phyloP scores from a whole-genome alignment of 2,329 filamentous ascomycete species.

The Diatrype stigma region DNA sequence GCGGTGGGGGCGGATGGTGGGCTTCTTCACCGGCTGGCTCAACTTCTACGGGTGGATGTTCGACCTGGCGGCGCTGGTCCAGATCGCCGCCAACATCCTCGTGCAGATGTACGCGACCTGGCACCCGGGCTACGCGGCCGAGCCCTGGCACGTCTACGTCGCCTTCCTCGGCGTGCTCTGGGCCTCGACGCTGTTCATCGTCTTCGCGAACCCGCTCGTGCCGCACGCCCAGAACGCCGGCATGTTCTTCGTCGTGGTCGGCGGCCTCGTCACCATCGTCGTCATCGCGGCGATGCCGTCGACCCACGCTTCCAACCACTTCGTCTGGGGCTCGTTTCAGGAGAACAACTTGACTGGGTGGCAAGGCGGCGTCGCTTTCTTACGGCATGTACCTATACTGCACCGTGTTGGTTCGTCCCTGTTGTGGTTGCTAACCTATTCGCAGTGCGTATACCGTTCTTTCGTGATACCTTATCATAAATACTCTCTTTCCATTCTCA shows the following conservation, averaged over 20 bases:
- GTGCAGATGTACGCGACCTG: slow-evolving; percentile 59
- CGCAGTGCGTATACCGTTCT: too few relatives aligned
- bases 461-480: too few relatives aligned
- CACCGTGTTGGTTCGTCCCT: too few relatives aligned
- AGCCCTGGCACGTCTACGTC: slow-evolving; percentile 58
- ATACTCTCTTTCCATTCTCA: too few relatives aligned
- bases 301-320: slow-evolving; percentile 44
- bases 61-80: slow-evolving; percentile 53
- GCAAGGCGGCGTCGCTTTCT: slow-evolving; percentile 59
- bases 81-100: slow-evolving; percentile 55
- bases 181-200: slow-evolving; percentile 46
- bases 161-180: slow-evolving; percentile 53
- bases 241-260: slow-evolving; percentile 51
- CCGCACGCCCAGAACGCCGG: slow-evolving; percentile 49
- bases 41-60: slow-evolving; percentile 62
- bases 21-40: slow-evolving; percentile 44
- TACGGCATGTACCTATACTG: too few relatives aligned
- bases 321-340: slow-evolving; percentile 48
- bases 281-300: slow-evolving; percentile 50
- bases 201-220: slow-evolving; percentile 54
- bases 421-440: too few relatives aligned
- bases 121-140: slow-evolving; percentile 46
- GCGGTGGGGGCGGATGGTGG: slow-evolving; percentile 47
- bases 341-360: slow-evolving; percentile 48
- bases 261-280: slow-evolving; percentile 50